Percentiles rank a stretch among this genome's conserved stretches.
Evolutionary conservation across 768 basidiomycete species (phyloP).

Genomic region (Rhodotorula paludigena): DNA sequence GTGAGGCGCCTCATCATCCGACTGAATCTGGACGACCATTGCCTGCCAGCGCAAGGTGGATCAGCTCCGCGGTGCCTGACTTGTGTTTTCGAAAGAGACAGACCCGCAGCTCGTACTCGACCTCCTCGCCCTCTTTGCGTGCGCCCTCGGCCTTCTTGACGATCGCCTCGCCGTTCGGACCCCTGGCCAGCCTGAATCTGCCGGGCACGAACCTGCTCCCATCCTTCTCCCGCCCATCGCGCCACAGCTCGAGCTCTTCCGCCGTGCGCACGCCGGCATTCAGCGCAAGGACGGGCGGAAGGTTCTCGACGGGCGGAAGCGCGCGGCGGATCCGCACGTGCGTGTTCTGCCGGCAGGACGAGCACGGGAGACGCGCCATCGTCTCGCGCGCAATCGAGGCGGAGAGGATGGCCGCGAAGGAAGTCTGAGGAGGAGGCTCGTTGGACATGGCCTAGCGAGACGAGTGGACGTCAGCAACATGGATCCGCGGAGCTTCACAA

Average conservation of each 20-base stretch:
- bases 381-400: constrained; percentile 74
- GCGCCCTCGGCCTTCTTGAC: constrained; percentile 12
- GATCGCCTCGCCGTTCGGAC: constrained; percentile 18
- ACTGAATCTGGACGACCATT: constrained; percentile 70
- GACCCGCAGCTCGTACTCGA: constrained; percentile 66
- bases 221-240: constrained; percentile 52
- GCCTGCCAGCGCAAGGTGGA: constrained; percentile 52
- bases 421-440: constrained; percentile 47
- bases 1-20: constrained; percentile 69
- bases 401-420: constrained; percentile 66
- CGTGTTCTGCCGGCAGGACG: constrained; percentile 70
- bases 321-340: constrained; percentile 67
- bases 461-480: not conserved
- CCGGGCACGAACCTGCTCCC: constrained; percentile 58
- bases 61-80: not conserved
- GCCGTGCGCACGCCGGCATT: constrained; percentile 77
- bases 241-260: constrained; percentile 70
- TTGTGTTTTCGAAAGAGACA: not conserved
- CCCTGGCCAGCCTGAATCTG: constrained; percentile 39
- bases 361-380: constrained; percentile 80
- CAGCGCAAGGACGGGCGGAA: constrained; percentile 79
- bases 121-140: no score
- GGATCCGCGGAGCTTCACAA: not conserved
- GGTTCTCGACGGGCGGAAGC: constrained; percentile 53
- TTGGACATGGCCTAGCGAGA: constrained; percentile 44